These are phyloP conservation scores for Crithidia brevicula DNA, from an alignment of 208 protist species.

Conservation along the genomic window DNA sequence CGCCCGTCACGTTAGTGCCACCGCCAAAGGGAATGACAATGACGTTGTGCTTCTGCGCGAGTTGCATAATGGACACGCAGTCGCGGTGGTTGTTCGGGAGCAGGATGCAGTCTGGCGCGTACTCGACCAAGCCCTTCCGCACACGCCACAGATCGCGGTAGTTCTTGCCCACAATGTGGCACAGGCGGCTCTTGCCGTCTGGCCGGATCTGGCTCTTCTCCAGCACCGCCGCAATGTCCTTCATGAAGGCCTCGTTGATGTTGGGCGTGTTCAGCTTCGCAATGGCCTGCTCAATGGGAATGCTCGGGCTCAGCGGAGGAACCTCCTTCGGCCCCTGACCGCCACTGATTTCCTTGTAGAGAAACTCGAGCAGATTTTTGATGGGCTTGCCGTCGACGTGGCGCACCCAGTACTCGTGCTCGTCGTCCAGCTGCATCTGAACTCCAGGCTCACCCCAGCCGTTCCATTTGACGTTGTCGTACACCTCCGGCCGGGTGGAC, in stretches of 20 bases:
- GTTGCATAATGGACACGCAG: conserved; percentile 82
- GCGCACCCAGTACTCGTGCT: conserved; percentile 53
- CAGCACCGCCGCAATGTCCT: conserved; percentile 56
- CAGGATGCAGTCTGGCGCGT: conserved; percentile 90
- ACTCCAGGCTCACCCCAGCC: conserved; percentile 79
- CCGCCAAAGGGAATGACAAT: conserved; percentile 94
- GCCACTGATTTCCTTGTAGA: conserved; percentile 76
- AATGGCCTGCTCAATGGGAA: conserved; percentile 76
- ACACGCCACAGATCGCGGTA: conserved; percentile 93
- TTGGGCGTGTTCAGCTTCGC: conserved; percentile 64
- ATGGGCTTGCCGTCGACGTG: conserved; percentile 85
- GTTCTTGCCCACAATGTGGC: conserved; percentile 93
- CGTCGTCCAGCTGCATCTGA: conserved; percentile 71
- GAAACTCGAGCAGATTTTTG: conserved; percentile 78
- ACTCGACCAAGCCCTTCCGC: conserved; percentile 85
- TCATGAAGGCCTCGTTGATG: conserved; percentile 82
- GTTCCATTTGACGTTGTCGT: conserved; percentile 91
- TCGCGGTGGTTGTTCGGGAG: conserved; percentile 89
- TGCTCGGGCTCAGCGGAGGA: conserved; percentile 63
- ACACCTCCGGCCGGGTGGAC: conserved; percentile 50
- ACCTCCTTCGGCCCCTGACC: conserved; percentile 44
- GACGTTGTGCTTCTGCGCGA: conserved; percentile 92
- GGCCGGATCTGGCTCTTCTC: conserved; percentile 67
- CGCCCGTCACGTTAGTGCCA: conserved; percentile 94
- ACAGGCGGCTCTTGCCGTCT: conserved; percentile 79